Evolutionary conservation across 495 filamentous ascomycete species (phyloP).

Genomic region (Neurospora sp.): DNA sequence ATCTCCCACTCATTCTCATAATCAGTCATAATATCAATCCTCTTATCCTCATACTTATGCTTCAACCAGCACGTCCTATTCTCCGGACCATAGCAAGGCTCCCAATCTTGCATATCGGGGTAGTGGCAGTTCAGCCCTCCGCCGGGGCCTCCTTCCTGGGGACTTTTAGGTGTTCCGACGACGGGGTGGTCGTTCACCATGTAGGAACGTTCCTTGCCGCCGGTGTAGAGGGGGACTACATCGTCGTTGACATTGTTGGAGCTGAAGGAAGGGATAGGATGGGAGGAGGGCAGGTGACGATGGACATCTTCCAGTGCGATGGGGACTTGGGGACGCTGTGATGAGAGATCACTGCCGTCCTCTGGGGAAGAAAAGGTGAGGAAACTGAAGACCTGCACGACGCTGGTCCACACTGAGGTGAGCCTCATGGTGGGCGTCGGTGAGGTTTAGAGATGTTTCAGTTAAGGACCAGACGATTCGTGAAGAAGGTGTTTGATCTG

Average conservation of each 20-base stretch:
- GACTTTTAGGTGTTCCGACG: constrained; percentile 5
- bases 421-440: constrained; percentile 5
- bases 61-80: constrained; percentile 7
- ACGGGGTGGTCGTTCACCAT: background rate
- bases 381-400: constrained; percentile 8
- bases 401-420: constrained; percentile 6
- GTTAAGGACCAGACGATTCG: background rate
- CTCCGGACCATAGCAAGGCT: constrained; percentile 3
- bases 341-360: background rate
- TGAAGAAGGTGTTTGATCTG: background rate
- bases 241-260: background rate
- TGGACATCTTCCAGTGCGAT: background rate
- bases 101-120: constrained; percentile 1
- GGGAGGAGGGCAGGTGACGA: background rate
- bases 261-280: background rate
- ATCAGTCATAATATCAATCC: constrained; percentile 7
- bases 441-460: background rate
- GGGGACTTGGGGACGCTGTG: background rate
- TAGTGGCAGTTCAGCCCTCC: constrained; percentile 2
- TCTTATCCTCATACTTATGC: background rate
- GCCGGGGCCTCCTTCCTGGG: constrained; percentile 1
- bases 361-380: constrained; percentile 6
- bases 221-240: background rate
- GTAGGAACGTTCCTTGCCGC: background rate
- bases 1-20: constrained; percentile 6